Percentiles rank a stretch among this genome's conserved stretches.
These are phyloP conservation scores for Gossypium stocksii DNA, from an alignment of 345 rosid genomes.

Conservation along the genomic window DNA sequence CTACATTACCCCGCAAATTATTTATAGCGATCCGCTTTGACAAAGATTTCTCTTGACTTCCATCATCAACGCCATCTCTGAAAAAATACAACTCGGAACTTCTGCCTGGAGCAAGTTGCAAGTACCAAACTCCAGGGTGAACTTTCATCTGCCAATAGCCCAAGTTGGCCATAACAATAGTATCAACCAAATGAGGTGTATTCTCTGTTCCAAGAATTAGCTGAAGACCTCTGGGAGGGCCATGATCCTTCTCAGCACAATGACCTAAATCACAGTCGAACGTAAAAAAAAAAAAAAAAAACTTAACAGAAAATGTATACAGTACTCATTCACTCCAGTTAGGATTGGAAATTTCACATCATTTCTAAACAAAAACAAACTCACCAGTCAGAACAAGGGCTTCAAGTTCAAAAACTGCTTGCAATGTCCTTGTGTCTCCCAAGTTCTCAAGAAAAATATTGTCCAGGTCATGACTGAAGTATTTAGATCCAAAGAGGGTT, in stretches of 20 bases:
- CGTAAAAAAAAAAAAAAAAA: not conserved
- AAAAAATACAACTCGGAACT: conserved; percentile 79
- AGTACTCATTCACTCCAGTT: not conserved
- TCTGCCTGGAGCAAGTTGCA: conserved; percentile 97
- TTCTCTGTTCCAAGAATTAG: conserved; percentile 91
- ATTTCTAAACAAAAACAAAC: conserved; percentile 8
- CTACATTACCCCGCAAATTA: conserved; percentile 94
- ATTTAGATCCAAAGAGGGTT: conserved; percentile 18
- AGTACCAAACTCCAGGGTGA: conserved; percentile 95
- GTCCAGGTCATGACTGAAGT: conserved; percentile 84
- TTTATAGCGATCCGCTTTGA: conserved; percentile 69
- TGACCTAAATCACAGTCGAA: conserved; percentile 50
- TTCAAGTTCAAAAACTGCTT: conserved; percentile 97
- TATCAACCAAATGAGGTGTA: conserved; percentile 90
- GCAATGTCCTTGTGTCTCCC: conserved; percentile 93
- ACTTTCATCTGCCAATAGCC: conserved; percentile 99
- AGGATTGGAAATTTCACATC: not conserved
- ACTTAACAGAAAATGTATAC: not conserved
- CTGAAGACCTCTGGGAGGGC: conserved; percentile 97
- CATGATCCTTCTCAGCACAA: conserved; percentile 94
- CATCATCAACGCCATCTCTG: conserved; percentile 52
- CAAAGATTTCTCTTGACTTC: conserved; percentile 39
- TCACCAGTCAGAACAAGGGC: conserved; percentile 95
- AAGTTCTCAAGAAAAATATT: conserved; percentile 96
- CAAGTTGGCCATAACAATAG: conserved; percentile 97